These are phyloP conservation scores for Microdochium nivale DNA, from an alignment of 2,329 filamentous ascomycete genomes.

Conservation along the genomic window DNA sequence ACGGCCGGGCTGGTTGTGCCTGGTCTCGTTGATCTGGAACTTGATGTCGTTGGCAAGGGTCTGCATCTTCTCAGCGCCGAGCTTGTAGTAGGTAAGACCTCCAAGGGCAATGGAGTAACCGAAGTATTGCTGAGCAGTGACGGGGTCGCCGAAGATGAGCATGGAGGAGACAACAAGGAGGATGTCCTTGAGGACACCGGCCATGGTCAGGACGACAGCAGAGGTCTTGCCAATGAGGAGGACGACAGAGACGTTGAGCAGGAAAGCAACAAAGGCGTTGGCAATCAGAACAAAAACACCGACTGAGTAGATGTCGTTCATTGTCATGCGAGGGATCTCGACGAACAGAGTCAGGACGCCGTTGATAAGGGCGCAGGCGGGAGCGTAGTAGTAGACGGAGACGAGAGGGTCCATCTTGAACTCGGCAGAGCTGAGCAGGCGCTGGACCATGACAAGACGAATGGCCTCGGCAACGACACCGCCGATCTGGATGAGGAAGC, in stretches of 20 bases:
- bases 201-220: constrained; percentile 75
- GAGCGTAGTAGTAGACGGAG: constrained; percentile 83
- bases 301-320: constrained; percentile 54
- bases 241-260: constrained; percentile 78
- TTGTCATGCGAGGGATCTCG: constrained; percentile 58
- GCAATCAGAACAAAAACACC: constrained; percentile 58
- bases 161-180: constrained; percentile 71
- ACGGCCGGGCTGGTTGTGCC: neutral
- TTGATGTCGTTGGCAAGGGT: constrained; percentile 1
- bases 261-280: constrained; percentile 72
- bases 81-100: constrained; percentile 42
- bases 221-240: constrained; percentile 86
- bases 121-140: constrained; percentile 62
- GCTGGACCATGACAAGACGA: constrained; percentile 78
- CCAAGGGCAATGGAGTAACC: constrained; percentile 65
- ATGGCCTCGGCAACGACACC: constrained; percentile 76
- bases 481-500: constrained; percentile 61
- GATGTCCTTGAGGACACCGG: constrained; percentile 82
- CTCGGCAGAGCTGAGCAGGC: constrained; percentile 66
- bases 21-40: neutral
- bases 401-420: constrained; percentile 84
- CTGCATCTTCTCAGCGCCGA: constrained; percentile 22
- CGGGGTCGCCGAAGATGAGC: constrained; percentile 67
- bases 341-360: constrained; percentile 57
- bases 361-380: constrained; percentile 77